These are phyloP conservation scores for Canariomyces notabilis DNA, from an alignment of 2,329 filamentous ascomycete genomes.

Conservation along the genomic window DNA sequence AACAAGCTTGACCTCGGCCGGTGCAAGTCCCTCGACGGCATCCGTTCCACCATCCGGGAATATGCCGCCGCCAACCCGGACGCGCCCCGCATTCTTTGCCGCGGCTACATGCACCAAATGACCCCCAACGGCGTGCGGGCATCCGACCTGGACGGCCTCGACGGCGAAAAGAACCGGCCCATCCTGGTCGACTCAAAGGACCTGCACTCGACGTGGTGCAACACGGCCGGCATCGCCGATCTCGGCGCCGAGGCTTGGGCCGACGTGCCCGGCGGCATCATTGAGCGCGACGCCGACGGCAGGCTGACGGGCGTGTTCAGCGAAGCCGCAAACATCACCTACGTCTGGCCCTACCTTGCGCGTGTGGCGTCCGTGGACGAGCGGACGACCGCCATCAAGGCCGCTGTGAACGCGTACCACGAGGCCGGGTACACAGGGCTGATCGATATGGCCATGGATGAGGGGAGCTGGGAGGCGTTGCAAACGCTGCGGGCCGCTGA, in stretches of 20 bases:
- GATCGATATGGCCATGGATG: conserved; percentile 57
- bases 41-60: conserved; percentile 40
- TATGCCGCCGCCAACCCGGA: conserved; percentile 43
- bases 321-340: conserved; percentile 49
- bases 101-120: conserved; percentile 54
- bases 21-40: conserved; percentile 45
- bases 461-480: conserved; percentile 48
- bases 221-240: conserved; percentile 45
- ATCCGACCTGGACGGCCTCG: conserved; percentile 42
- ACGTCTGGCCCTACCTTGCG: conserved; percentile 52
- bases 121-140: conserved; percentile 40
- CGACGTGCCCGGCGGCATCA: conserved; percentile 47
- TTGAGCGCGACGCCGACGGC: conserved; percentile 43
- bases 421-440: conserved; percentile 49
- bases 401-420: conserved; percentile 45
- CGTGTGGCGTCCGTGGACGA: conserved; percentile 43
- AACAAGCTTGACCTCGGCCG: conserved; percentile 44
- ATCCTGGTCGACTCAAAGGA: conserved; percentile 55
- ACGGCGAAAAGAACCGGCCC: conserved; percentile 41
- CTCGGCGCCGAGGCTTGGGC: conserved; percentile 43
- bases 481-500: conserved; percentile 34
- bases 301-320: conserved; percentile 46
- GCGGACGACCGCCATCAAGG: conserved; percentile 40
- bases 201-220: conserved; percentile 53
- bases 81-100: conserved; percentile 44